These are phyloP conservation scores for Venturiaceae sp. DNA, from an alignment of 2,329 filamentous ascomycete genomes.

Conservation along the genomic window DNA sequence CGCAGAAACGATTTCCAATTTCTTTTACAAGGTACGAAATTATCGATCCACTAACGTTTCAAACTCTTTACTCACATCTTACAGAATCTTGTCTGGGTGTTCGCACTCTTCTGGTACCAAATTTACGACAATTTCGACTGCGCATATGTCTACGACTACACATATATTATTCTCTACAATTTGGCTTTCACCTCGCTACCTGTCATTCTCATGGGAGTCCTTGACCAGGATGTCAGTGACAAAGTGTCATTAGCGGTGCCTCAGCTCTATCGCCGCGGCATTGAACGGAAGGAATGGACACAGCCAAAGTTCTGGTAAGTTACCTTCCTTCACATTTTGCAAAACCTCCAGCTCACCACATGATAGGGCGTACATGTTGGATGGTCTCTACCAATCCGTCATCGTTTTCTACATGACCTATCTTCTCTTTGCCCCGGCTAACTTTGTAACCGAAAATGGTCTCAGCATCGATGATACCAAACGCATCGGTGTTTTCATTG, in stretches of 20 bases:
- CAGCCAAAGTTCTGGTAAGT: slow-evolving; percentile 90
- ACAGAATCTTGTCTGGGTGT: slow-evolving; percentile 93
- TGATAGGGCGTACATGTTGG: slow-evolving; percentile 69
- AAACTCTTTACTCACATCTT: slow-evolving; percentile 17
- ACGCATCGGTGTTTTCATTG: slow-evolving; percentile 80
- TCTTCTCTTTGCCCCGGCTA: slow-evolving; percentile 60
- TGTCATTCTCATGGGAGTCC: slow-evolving; percentile 88
- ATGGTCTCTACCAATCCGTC: slow-evolving; percentile 89
- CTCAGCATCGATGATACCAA: slow-evolving; percentile 68
- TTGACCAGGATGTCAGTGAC: slow-evolving; percentile 95
- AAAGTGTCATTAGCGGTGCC: slow-evolving; percentile 89
- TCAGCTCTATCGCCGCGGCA: slow-evolving; percentile 89
- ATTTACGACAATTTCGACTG: slow-evolving; percentile 94
- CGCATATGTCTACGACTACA: slow-evolving; percentile 95
- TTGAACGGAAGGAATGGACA: slow-evolving; percentile 94
- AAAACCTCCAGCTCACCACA: background rate
- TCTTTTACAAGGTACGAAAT: slow-evolving; percentile 84
- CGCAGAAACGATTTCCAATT: slow-evolving; percentile 91
- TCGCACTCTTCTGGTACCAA: slow-evolving; percentile 94
- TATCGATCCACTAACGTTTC: background rate
- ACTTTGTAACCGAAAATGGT: slow-evolving; percentile 62
- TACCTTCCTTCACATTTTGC: background rate
- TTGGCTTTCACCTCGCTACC: slow-evolving; percentile 92
- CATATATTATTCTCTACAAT: slow-evolving; percentile 95
- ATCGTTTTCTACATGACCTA: slow-evolving; percentile 92